Base-by-base conservation (phyloP, 2,329 filamentous ascomycete species). In the Aspergillus candidus region DNA sequence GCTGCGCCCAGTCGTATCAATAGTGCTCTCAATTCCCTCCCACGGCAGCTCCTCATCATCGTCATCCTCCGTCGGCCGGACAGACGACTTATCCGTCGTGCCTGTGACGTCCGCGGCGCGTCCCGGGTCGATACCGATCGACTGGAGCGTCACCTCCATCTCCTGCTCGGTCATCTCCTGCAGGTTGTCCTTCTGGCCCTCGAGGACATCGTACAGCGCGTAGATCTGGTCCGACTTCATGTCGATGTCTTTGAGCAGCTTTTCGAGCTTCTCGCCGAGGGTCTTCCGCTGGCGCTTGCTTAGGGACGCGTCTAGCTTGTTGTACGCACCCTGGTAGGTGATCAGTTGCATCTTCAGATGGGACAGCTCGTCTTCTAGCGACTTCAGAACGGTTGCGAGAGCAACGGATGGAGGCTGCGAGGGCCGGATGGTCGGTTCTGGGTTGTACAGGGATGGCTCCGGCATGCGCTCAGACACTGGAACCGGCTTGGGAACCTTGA, bases 351-450 rank as follows among this genome's bases (percentile, higher is more conserved):
- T 74, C 65, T 86, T 84, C 41, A 94, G 69, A 61, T 94, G 86
- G 11, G 77, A 75, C 35, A 90, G 77, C 63, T 95, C 89, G 60
- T 94, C 88, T 54, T 87, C 76, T 3, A 94, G 72, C 6, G 82
- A 78, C 67, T 94, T 93, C 62, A 94, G 83, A 15, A 94, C 86
- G n/a, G 83, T 79, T 6, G 86, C 84, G 17, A 95, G 78, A 8
- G 88, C 88, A 35, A 83, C 68, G 4, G 78, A 80, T 0, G 88
- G 88, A 1, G 80, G 71, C 58, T 87, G 83, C 1, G 83, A 75
- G 5, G 72, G 80, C 0, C 80, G 77, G 37, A 82, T 60, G 0
- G 80, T 83, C 1, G 75, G 75, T 40, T 80, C 76, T n/a, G 74
- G 71, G 38, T 78, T 73, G 48, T 78, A 72, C 5, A 54, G 40